phyloP scores from a whole-genome alignment of 108 stramenopile species.

The Parietichytrium sp. region DNA sequence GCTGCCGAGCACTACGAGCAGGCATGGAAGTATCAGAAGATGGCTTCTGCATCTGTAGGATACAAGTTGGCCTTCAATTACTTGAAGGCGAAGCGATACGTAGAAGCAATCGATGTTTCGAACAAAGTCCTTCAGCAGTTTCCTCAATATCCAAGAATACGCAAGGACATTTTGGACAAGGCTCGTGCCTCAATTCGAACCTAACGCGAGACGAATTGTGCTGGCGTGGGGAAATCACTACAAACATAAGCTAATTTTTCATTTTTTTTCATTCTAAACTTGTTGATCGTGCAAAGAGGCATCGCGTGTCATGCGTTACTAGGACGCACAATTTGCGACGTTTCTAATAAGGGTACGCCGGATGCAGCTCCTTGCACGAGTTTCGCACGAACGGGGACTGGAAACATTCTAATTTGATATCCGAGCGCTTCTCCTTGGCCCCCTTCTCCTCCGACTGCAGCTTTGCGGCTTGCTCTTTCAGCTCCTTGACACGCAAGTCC shows the following conservation, averaged over 20 bases:
- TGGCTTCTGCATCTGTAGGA: constrained; percentile 62
- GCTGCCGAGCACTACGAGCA: constrained; percentile 67
- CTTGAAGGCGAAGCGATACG: constrained; percentile 59
- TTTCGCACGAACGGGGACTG: constrained; percentile 8
- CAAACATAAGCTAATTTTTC: too few relatives aligned
- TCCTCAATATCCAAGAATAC: constrained; percentile 67
- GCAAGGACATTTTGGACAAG: constrained; percentile 59
- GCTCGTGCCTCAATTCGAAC: constrained; percentile 55
- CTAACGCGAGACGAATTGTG: constrained; percentile 18
- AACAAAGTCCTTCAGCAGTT: constrained; percentile 65
- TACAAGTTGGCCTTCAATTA: constrained; percentile 71
- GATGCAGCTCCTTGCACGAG: not conserved
- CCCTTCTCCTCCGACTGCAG: not conserved
- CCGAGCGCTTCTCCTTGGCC: not conserved
- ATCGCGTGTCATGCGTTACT: too few relatives aligned
- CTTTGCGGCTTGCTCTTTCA: not conserved
- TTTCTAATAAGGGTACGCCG: constrained; percentile 12
- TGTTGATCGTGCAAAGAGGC: too few relatives aligned
- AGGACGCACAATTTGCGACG: too few relatives aligned
- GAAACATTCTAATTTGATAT: not conserved
- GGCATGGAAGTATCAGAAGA: constrained; percentile 64
- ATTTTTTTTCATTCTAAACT: too few relatives aligned
- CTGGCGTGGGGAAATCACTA: not conserved
- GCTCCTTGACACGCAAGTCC: not conserved
- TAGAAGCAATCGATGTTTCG: constrained; percentile 68